Evolutionary conservation across 2,329 filamentous ascomycete genomes (phyloP).

Genomic region (Mycosphaerella sp.): DNA sequence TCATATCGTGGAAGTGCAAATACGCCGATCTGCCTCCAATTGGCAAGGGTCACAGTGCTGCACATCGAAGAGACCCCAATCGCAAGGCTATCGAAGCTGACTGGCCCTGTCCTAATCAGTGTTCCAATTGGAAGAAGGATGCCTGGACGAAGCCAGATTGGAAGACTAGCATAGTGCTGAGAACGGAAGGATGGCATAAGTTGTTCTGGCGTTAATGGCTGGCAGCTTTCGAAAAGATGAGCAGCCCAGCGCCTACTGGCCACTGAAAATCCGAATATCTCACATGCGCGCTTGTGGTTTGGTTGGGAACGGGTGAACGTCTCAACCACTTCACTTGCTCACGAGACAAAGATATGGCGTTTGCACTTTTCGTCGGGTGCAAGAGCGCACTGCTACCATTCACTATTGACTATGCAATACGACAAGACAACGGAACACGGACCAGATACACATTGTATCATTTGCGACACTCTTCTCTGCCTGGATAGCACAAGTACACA

Average conservation of each 20-base stretch:
- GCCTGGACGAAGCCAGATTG: slow-evolving; percentile 8
- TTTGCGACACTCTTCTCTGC: background rate
- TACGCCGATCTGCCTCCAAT: slow-evolving; percentile 3
- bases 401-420: too few species aligned
- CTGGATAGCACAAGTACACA: background rate
- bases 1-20: slow-evolving; percentile 9
- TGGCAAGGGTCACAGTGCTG: slow-evolving; percentile 6
- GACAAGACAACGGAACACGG: background rate
- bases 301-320: background rate
- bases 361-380: background rate
- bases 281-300: background rate
- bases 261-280: background rate
- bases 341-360: background rate
- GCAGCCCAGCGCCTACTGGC: background rate
- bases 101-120: slow-evolving; percentile 1
- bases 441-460: background rate
- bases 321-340: background rate
- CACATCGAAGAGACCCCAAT: slow-evolving; percentile 5
- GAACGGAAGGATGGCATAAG: slow-evolving; percentile 2
- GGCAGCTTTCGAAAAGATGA: background rate
- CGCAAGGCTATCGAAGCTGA: slow-evolving; percentile 1
- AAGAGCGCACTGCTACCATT: background rate
- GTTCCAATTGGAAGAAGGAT: slow-evolving; percentile 1
- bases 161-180: slow-evolving; percentile 6
- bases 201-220: slow-evolving; percentile 2